A percentile compares a stretch with the other conserved stretches of the same genome.
Evolutionary conservation across 768 basidiomycete genomes (phyloP).

Genomic region (Leccinum disarticulatum): DNA sequence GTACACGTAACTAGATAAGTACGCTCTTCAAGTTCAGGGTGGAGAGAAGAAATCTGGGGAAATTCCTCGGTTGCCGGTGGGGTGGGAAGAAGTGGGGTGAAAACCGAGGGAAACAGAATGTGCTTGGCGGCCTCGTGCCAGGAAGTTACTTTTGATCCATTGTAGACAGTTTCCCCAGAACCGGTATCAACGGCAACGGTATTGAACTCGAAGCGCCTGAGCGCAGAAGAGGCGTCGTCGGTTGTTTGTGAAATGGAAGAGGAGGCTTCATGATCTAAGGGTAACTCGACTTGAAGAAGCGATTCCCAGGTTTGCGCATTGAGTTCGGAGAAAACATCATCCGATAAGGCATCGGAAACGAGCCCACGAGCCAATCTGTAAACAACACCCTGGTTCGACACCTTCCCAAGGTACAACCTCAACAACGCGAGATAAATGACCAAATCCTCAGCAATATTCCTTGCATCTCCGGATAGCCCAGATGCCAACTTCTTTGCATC

Average conservation of each 20-base stretch:
- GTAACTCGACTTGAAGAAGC: slow-evolving; percentile 55
- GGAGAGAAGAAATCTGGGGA: slow-evolving; percentile 66
- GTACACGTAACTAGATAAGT: slow-evolving; percentile 93
- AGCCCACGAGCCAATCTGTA: slow-evolving; percentile 48
- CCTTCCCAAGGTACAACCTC: slow-evolving; percentile 72
- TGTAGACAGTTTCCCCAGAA: slow-evolving; percentile 54
- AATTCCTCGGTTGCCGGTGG: slow-evolving; percentile 40
- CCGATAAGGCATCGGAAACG: slow-evolving; percentile 47
- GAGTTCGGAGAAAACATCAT: slow-evolving; percentile 45
- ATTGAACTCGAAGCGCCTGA: slow-evolving; percentile 69
- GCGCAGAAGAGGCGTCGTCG: slow-evolving; percentile 26
- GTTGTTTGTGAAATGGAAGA: slow-evolving; percentile 20
- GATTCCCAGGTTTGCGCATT: slow-evolving; percentile 64
- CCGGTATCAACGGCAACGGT: slow-evolving; percentile 69
- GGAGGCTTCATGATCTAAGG: slow-evolving; percentile 20
- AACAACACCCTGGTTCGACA: slow-evolving; percentile 54
- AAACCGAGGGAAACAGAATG: slow-evolving; percentile 82
- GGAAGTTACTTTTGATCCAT: slow-evolving; percentile 59
- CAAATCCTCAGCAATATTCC: slow-evolving; percentile 51
- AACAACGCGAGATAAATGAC: slow-evolving; percentile 79
- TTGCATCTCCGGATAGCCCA: slow-evolving; percentile 26
- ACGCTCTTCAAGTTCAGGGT: slow-evolving; percentile 84
- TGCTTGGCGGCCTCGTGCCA: slow-evolving; percentile 91
- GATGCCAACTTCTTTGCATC: slow-evolving; percentile 56
- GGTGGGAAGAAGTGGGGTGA: slow-evolving; percentile 48